Base-by-base conservation (phyloP, 2,329 filamentous ascomycete genomes). In the Neurospora crassa region DNA sequence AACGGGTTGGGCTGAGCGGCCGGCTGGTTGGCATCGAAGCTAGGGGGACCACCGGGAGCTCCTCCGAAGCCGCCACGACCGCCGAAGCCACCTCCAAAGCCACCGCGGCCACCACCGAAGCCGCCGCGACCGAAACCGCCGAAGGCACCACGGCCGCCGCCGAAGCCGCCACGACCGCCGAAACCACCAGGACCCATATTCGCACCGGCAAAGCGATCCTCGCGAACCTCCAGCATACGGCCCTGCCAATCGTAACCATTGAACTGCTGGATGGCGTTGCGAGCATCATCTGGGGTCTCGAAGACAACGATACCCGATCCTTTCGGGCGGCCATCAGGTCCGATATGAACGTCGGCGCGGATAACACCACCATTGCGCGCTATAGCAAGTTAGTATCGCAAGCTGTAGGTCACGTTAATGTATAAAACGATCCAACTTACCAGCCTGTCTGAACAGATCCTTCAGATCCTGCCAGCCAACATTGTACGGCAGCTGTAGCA, bases 191-290 rank as follows among this genome's bases (percentile, higher is more conserved):
- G 82, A 63, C 79, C 80, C 71, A 81, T 81, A 40, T 82, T 84
- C 37, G 82, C 81, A 72, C 89, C 90, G 72, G 96, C 96, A 79
- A 94, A 99, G 71, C 96, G 92, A 79, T 99, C 96, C 82, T 98
- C 95, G 74, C 96, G 94, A 74, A 99, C 96, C 81, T 99, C 96
- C 69, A 99, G 89, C 69, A 90, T 84, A 72, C 96, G 92, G 12
- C 96, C 96, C 81, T 98, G 95, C 96, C 96, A 99, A 75, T 99
- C 96, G 80, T 97, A 98, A 72, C 96, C 96, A 79, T 98, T 97
- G 86, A 98, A 99, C 76, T 97, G 94, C 79, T 94, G 90, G 75
- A 99, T 99, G 29, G 96, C 96, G 79, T 94, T 97, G 75, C 94
- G 93, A 59, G 96, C 95, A 82, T 99, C 96, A 72, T 98, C 94